phyloP scores from a whole-genome alignment of 148 eudicot species.

The Rhododendron simsii region DNA sequence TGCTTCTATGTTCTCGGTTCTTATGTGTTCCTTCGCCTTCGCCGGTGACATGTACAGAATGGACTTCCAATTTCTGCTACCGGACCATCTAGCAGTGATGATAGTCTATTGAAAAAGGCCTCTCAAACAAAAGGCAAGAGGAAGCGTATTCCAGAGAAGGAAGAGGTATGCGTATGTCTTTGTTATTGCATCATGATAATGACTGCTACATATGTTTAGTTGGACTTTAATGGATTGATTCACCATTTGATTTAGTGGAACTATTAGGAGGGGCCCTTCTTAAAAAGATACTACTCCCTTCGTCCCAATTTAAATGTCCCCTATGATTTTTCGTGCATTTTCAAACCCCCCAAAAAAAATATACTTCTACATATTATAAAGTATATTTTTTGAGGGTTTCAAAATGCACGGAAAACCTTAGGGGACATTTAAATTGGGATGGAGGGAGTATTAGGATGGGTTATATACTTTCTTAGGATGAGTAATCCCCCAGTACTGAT shows the following conservation, averaged over 20 bases:
- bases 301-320: too few relatives aligned
- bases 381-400: too few relatives aligned
- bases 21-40: background rate
- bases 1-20: background rate
- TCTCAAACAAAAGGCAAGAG: constrained; percentile 24
- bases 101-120: constrained; percentile 19
- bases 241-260: background rate
- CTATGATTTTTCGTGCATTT: too few relatives aligned
- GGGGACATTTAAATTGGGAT: too few relatives aligned
- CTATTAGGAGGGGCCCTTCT: background rate
- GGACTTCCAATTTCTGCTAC: constrained; percentile 21
- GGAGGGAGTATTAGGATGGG: too few relatives aligned
- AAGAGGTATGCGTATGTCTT: constrained; percentile 37
- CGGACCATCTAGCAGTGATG: constrained; percentile 21
- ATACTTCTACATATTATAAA: too few relatives aligned
- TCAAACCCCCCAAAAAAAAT: too few relatives aligned
- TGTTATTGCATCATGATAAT: background rate
- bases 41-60: constrained; percentile 14
- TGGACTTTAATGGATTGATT: background rate
- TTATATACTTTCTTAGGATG: background rate
- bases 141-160: constrained; percentile 34
- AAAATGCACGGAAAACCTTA: too few relatives aligned
- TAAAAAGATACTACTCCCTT: too few relatives aligned
- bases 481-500: background rate
- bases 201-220: background rate